Evolutionary conservation across 2,329 filamentous ascomycete species (phyloP).

Genomic region (Stagonosporopsis vannaccii): DNA sequence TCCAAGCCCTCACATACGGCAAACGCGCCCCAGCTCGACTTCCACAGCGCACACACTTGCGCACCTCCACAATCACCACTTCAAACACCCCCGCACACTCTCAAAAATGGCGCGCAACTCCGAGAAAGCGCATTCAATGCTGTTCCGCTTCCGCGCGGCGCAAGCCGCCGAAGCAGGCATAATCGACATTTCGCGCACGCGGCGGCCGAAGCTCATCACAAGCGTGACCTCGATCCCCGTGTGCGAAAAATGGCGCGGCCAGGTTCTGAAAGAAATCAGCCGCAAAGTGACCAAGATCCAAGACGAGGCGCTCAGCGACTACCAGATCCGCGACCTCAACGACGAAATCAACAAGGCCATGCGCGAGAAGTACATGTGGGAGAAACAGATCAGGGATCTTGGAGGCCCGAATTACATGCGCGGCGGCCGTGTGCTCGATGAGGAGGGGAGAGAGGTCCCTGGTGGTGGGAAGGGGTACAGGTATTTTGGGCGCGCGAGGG

Average conservation of each 20-base stretch:
- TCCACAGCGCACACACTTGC: background rate
- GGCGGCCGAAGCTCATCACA: slow-evolving; percentile 90
- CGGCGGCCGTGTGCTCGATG: slow-evolving; percentile 62
- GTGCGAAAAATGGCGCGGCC: slow-evolving; percentile 98
- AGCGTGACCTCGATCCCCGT: slow-evolving; percentile 81
- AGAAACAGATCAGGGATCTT: slow-evolving; percentile 91
- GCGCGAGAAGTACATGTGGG: slow-evolving; percentile 99
- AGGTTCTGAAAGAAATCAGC: slow-evolving; percentile 95
- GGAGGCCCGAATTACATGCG: slow-evolving; percentile 99
- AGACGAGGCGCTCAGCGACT: slow-evolving; percentile 88
- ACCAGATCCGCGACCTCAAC: slow-evolving; percentile 96
- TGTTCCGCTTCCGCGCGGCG: slow-evolving; percentile 98
- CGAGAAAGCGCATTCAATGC: slow-evolving; percentile 99
- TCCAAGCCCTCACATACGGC: background rate
- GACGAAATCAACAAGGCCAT: slow-evolving; percentile 99
- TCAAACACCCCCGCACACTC: slow-evolving; percentile 14
- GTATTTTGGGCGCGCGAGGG: slow-evolving; percentile 82
- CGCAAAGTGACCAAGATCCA: slow-evolving; percentile 98
- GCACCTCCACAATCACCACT: background rate
- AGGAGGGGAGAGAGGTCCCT: slow-evolving; percentile 63
- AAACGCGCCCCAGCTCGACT: background rate
- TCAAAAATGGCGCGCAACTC: slow-evolving; percentile 80
- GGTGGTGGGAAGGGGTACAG: slow-evolving; percentile 87
- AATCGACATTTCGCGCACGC: slow-evolving; percentile 88
- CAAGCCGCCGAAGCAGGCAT: slow-evolving; percentile 96